Evolutionary conservation across 2,329 filamentous ascomycete genomes (phyloP).

Genomic region (Paraphoma sp.): DNA sequence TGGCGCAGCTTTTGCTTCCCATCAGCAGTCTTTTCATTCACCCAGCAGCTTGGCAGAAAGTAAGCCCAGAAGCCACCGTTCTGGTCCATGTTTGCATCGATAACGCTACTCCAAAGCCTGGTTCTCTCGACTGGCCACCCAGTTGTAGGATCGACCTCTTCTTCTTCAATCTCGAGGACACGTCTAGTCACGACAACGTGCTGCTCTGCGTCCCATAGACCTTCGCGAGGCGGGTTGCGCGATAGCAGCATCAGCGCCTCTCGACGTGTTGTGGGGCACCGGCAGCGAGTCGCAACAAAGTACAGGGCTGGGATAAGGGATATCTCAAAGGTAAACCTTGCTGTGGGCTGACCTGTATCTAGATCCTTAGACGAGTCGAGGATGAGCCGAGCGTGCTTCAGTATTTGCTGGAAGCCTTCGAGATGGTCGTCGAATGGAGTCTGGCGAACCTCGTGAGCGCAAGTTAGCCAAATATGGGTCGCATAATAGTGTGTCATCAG

Average conservation of each 20-base stretch:
- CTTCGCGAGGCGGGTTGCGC: constrained; percentile 27
- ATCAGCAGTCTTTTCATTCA: constrained; percentile 4
- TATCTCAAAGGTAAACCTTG: constrained; percentile 30
- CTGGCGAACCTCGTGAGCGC: constrained; percentile 13
- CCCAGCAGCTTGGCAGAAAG: constrained; percentile 4
- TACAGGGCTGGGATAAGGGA: constrained; percentile 14
- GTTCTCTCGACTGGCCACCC: constrained; percentile 24
- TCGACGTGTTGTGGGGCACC: constrained; percentile 29
- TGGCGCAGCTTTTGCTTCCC: constrained; percentile 9
- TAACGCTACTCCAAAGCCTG: constrained; percentile 20
- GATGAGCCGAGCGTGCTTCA: constrained; percentile 22
- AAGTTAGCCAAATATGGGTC: constrained; percentile 15
- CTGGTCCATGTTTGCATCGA: constrained; percentile 24
- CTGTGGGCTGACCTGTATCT: constrained; percentile 7
- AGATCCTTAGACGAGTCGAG: constrained; percentile 17
- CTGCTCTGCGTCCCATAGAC: constrained; percentile 26
- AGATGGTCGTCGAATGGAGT: constrained; percentile 22
- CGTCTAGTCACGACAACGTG: constrained; percentile 21
- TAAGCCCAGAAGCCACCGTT: constrained; percentile 21
- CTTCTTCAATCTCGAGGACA: constrained; percentile 30
- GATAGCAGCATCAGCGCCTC: constrained; percentile 23
- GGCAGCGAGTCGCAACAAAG: constrained; percentile 1
- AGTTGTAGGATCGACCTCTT: constrained; percentile 18
- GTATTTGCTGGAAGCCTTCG: constrained; percentile 19
- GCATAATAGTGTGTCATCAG: constrained; percentile 22